These are phyloP conservation scores for Aspergillus sclerotioniger DNA, from an alignment of 495 filamentous ascomycete genomes.

Conservation along the genomic window DNA sequence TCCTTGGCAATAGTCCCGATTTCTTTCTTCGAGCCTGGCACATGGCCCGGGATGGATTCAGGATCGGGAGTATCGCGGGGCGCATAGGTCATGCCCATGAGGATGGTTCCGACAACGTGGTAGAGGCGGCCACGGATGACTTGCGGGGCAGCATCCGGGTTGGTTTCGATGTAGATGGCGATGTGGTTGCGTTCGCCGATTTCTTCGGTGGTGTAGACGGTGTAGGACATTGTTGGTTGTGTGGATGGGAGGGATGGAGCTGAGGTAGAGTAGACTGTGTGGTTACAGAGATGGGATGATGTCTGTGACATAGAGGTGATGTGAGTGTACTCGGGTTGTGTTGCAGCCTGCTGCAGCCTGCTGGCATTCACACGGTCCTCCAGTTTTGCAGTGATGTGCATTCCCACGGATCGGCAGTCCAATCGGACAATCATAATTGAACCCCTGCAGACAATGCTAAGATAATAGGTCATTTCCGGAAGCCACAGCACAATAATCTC, in stretches of 20 bases:
- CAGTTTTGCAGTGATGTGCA: too few species aligned
- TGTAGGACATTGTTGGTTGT: not conserved
- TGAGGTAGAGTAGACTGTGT: not conserved
- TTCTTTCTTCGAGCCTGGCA: not conserved
- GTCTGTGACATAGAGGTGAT: not conserved
- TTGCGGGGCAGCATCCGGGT: not conserved
- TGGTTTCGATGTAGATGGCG: slow-evolving; percentile 8
- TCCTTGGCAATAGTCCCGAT: not conserved
- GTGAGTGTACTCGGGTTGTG: not conserved
- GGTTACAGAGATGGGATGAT: not conserved
- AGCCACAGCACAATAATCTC: too few species aligned
- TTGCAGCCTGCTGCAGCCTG: too few species aligned
- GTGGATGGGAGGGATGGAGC: not conserved
- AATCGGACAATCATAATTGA: too few species aligned
- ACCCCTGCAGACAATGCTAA: too few species aligned
- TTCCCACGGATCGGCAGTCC: too few species aligned
- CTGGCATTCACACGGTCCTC: too few species aligned
- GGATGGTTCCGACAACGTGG: slow-evolving; percentile 4
- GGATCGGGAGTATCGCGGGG: not conserved
- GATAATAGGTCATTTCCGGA: too few species aligned
- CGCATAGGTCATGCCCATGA: not conserved
- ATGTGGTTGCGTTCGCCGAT: slow-evolving; percentile 5
- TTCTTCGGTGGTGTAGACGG: slow-evolving; percentile 1
- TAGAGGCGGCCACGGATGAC: not conserved
- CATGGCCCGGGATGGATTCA: not conserved